Evolutionary conservation across 2,329 filamentous ascomycete species (phyloP).

Genomic region (Penicillium sp.): DNA sequence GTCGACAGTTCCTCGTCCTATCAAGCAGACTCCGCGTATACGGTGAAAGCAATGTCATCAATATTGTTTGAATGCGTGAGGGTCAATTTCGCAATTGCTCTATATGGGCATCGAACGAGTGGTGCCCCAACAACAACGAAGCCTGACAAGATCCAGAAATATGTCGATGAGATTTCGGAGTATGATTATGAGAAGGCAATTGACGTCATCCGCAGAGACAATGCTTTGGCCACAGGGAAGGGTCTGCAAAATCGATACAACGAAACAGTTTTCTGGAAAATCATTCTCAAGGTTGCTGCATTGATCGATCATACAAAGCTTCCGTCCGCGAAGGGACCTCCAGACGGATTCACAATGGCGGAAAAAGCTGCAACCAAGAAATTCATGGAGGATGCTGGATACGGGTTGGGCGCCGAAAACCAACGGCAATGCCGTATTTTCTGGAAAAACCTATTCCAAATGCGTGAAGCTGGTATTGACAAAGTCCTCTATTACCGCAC

Average conservation of each 20-base stretch:
- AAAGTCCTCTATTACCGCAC: not conserved
- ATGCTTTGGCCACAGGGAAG: slow-evolving; percentile 4
- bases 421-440: not conserved
- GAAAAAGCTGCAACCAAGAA: not conserved
- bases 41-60: not conserved
- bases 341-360: not conserved
- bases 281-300: too few species aligned
- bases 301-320: too few species aligned
- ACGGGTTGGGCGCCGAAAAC: not conserved
- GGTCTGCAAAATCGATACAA: slow-evolving; percentile 1
- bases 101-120: not conserved
- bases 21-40: not conserved
- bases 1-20: not conserved
- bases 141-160: slow-evolving; percentile 6
- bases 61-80: not conserved
- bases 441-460: not conserved
- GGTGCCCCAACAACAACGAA: not conserved
- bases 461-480: not conserved
- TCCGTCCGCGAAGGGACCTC: too few species aligned
- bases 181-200: slow-evolving; percentile 12
- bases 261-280: not conserved
- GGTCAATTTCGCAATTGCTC: not conserved
- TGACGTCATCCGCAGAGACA: slow-evolving; percentile 9
- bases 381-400: not conserved
- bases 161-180: slow-evolving; percentile 10